Evolutionary conservation across 2,329 filamentous ascomycete species (phyloP), one percentile per base, ranked within the genome.

Genomic region (Lecanicillium sp.): DNA sequence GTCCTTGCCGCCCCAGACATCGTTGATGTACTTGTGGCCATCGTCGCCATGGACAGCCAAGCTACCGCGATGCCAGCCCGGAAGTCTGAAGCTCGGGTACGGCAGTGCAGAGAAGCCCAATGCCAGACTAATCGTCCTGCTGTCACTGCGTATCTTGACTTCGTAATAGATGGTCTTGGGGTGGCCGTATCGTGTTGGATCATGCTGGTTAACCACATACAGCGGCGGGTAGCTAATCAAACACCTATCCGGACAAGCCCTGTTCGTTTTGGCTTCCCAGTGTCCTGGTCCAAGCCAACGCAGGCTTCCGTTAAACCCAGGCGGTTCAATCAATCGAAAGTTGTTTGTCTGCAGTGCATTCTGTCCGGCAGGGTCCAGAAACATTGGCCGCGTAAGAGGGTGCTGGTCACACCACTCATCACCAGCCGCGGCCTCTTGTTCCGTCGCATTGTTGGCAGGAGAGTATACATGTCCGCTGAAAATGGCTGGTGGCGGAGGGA

Each of bases 31-130:
- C 56, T 74, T 73, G 50, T 81, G 72, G 0, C 85, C 85, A 56
- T 90, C 85, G 56, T 90, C 85, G 33, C 81, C 79, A 55, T 90
- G 85, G n/a, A 90, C 76, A 2, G 70, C 85, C 12, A 89, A 52
- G 45, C 77, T 82, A 14, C 75, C 85, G 25, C 85, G 73, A 54
- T 92, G 82, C 85, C 85, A 90, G 2, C 85, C 85, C 0, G 85
- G 85, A 43, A 89, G 71, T 7, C 85, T 73, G 64, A 86, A 90
- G 0, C 72, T 68, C 6, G 85, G 85, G 53, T 88, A 90, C 7
- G 85, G 85, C 34, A 82, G 73, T 2, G 83, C 84, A 0, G 73
- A 64, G 56, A 79, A 87, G 9, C 85, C 85, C 9, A 90, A 54
- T 0, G 78, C 82, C 1, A 89, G 63, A 29, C 60, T 63, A 37